phyloP scores from a whole-genome alignment of 148 eudicot genomes.

The Rhododendron ovatum region DNA sequence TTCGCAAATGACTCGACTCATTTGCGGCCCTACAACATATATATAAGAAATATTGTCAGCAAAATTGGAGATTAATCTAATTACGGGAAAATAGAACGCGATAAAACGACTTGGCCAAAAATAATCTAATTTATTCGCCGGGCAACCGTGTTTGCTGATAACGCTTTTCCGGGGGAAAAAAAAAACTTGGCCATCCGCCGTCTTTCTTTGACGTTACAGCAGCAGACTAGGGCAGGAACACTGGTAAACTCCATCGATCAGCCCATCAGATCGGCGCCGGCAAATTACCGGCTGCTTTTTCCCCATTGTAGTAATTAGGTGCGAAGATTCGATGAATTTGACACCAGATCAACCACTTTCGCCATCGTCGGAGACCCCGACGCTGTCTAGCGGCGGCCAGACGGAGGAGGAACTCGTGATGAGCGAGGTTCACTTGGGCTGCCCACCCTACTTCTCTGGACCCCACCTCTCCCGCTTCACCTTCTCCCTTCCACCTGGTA shows the following conservation, averaged over 20 bases:
- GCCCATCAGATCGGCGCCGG: not conserved
- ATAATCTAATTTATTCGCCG: too few relatives aligned
- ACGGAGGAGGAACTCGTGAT: constrained; percentile 50
- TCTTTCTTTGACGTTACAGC: too few relatives aligned
- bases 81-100: too few relatives aligned
- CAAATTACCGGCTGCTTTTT: not conserved
- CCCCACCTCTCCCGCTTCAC: constrained; percentile 67
- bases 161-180: too few relatives aligned
- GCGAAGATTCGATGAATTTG: not conserved
- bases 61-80: too few relatives aligned
- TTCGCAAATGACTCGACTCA: too few relatives aligned
- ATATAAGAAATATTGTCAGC: too few relatives aligned
- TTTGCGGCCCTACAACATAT: fast-evolving
- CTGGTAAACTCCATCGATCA: not conserved
- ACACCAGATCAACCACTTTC: not conserved
- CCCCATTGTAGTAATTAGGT: not conserved
- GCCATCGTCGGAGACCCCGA: constrained; percentile 9
- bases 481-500: constrained; percentile 47
- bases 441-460: constrained; percentile 55
- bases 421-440: constrained; percentile 96
- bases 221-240: not conserved
- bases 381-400: constrained; percentile 9
- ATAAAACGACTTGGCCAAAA: too few relatives aligned
- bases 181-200: too few relatives aligned
- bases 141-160: too few relatives aligned